Evolutionary conservation across 305 asterid genomes (phyloP).

Genomic region (Fraxinus ornus): DNA sequence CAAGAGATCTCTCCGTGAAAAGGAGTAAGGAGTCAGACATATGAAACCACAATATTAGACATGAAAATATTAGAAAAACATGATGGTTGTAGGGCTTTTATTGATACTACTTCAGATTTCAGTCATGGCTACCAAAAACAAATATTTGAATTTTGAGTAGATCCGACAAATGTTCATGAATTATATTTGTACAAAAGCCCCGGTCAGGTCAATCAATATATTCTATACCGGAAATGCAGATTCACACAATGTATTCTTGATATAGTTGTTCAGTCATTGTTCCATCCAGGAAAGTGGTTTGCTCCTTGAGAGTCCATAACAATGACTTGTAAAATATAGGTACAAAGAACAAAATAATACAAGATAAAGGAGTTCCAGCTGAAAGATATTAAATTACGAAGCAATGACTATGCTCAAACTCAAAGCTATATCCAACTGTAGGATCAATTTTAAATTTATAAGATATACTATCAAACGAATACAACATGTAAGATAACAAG

Average conservation of each 20-base stretch:
- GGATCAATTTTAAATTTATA: not conserved
- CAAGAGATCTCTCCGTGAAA: constrained; percentile 77
- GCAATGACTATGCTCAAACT: not conserved
- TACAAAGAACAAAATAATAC: not conserved
- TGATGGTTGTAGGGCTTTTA: too few species aligned
- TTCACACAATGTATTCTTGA: not conserved
- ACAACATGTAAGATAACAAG: not conserved
- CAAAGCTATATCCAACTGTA: not conserved
- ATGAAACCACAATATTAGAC: not conserved
- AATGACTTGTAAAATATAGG: not conserved
- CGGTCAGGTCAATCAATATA: not conserved
- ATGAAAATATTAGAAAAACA: not conserved
- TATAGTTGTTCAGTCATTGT: not conserved
- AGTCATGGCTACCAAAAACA: not conserved
- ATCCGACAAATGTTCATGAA: not conserved
- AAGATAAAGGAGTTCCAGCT: not conserved
- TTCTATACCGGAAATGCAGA: not conserved
- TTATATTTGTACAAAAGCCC: not conserved
- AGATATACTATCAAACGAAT: not conserved
- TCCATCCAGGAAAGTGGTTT: not conserved
- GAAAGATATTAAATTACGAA: not conserved
- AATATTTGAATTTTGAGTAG: not conserved
- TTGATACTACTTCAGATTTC: not conserved
- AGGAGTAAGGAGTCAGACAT: constrained; percentile 17
- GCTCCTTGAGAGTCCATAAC: not conserved